Evolutionary conservation across 805 yeast species (phyloP).

Genomic region (Candida patagonica): DNA sequence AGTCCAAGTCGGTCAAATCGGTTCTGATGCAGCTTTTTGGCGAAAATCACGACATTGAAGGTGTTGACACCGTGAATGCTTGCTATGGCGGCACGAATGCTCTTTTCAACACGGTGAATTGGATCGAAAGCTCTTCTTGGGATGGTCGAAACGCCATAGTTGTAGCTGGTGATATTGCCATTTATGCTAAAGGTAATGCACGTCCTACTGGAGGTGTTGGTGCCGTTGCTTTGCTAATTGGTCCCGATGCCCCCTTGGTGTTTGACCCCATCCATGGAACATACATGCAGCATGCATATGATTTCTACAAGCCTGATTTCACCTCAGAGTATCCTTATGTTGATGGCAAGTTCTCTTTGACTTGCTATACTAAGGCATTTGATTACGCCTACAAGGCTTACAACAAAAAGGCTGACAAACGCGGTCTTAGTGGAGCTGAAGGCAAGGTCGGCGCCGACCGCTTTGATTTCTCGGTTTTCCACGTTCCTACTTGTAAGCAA

Average conservation of each 20-base stretch:
- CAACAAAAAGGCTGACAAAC: constrained; percentile 60
- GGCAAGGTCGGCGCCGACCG: constrained; percentile 40
- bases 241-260: constrained; percentile 96
- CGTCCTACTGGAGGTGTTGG: constrained; percentile 99
- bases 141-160: constrained; percentile 98
- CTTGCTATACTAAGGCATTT: constrained; percentile 89
- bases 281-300: constrained; percentile 94
- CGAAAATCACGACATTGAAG: constrained; percentile 86
- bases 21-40: constrained; percentile 91
- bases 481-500: constrained; percentile 95
- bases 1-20: constrained; percentile 93
- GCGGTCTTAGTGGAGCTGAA: constrained; percentile 30
- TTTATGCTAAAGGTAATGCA: constrained; percentile 94
- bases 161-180: constrained; percentile 96
- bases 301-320: constrained; percentile 96
- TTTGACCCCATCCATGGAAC: constrained; percentile 86
- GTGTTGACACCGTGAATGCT: constrained; percentile 92
- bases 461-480: constrained; percentile 93
- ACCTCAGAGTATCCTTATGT: constrained; percentile 94
- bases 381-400: constrained; percentile 79
- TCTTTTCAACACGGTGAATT: constrained; percentile 83
- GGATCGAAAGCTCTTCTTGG: constrained; percentile 95
- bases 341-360: constrained; percentile 91
- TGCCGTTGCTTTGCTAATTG: constrained; percentile 85
- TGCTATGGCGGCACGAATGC: constrained; percentile 99